Conservation (phyloP, 2,329 filamentous ascomycete species). For the Aspergillus amoenus region DNA sequence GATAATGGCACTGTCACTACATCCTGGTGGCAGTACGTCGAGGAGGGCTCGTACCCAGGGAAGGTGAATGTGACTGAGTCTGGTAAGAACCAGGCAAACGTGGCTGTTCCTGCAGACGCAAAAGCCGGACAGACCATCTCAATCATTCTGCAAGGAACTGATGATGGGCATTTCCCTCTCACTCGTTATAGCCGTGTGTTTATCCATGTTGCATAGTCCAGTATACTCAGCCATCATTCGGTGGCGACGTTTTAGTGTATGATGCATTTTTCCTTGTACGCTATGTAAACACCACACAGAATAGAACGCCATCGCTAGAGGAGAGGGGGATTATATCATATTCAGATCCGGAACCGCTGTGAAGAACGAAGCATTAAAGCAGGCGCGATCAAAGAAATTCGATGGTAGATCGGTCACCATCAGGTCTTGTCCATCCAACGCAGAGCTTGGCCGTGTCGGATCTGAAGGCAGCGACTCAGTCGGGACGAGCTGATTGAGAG, state of each 20-base stretch:
- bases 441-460: not conserved
- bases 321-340: not conserved
- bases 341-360: not conserved
- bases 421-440: not conserved
- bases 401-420: not conserved
- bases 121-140: not conserved
- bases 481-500: not conserved
- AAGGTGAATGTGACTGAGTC: not conserved
- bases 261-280: too few relatives aligned
- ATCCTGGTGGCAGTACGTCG: conserved; percentile 5
- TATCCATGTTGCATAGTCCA: not conserved
- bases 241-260: too few relatives aligned
- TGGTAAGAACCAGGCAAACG: not conserved
- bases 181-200: not conserved
- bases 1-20: not conserved
- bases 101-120: not conserved
- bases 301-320: not conserved
- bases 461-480: not conserved
- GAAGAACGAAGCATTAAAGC: not conserved
- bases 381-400: not conserved
- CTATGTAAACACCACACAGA: not conserved
- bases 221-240: not conserved
- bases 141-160: not conserved
- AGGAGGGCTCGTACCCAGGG: conserved; percentile 1
- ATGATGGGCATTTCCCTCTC: conserved; percentile 1